Conservation (phyloP, 1,284 basidiomycete species). For the Coriolopsis trogii region DNA sequence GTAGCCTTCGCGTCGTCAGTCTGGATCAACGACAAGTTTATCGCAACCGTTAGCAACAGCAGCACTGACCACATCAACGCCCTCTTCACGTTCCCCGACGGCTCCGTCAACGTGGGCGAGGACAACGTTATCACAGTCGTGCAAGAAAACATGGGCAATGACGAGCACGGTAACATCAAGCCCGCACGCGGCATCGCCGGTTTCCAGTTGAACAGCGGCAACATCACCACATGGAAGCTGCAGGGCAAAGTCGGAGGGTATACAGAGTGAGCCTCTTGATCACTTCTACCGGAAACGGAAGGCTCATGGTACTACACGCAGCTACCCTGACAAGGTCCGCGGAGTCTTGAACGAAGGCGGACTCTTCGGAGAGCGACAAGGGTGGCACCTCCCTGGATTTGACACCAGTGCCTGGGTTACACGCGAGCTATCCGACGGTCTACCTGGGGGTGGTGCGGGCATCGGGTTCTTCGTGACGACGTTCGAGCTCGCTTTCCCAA, state of each 20-base stretch:
- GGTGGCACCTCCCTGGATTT: conserved; percentile 83
- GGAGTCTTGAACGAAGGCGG: conserved; percentile 82
- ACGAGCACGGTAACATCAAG: conserved; percentile 59
- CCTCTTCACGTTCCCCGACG: conserved; percentile 61
- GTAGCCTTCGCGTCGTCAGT: conserved; percentile 77
- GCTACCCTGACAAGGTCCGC: conserved; percentile 70
- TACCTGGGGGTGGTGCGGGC: conserved; percentile 59
- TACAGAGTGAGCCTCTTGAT: conserved; percentile 48
- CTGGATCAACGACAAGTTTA: conserved; percentile 77
- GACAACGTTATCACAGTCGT: conserved; percentile 80
- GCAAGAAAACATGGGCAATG: conserved; percentile 82
- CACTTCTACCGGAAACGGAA: background rate
- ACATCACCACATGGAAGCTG: conserved; percentile 74
- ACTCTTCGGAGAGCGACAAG: conserved; percentile 73
- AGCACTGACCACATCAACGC: conserved; percentile 64
- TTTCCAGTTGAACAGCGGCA: conserved; percentile 62
- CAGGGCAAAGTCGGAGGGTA: conserved; percentile 84
- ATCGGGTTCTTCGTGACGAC: conserved; percentile 81
- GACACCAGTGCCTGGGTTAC: conserved; percentile 61
- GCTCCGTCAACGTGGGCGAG: conserved; percentile 46
- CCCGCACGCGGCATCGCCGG: conserved; percentile 81
- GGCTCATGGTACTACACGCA: conserved; percentile 22
- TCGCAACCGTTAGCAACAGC: conserved; percentile 72
- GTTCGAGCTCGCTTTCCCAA: conserved; percentile 61
- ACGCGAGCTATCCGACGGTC: conserved; percentile 56